phyloP scores from a whole-genome alignment of 805 yeast species.

The Ogataea parapolymorpha region DNA sequence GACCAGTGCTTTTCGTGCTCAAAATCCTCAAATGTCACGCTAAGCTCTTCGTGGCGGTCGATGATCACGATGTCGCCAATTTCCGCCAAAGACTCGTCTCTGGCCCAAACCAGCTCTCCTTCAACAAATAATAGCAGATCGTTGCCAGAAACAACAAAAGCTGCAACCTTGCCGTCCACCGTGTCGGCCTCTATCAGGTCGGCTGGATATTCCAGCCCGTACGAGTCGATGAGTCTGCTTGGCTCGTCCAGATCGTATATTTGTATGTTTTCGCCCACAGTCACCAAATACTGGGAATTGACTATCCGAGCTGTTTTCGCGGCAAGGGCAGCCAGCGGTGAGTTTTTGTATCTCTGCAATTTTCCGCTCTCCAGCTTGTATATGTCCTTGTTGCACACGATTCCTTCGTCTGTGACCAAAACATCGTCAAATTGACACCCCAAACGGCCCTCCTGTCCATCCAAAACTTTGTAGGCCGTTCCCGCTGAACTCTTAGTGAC shows the following conservation, averaged over 20 bases:
- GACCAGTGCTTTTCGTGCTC: slow-evolving; percentile 29
- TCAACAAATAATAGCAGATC: slow-evolving; percentile 19
- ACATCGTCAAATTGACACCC: slow-evolving; percentile 13
- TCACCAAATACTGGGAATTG: slow-evolving; percentile 18
- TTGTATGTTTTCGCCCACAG: not conserved
- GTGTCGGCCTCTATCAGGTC: slow-evolving; percentile 8
- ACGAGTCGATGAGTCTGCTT: not conserved
- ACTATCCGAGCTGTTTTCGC: slow-evolving; percentile 2
- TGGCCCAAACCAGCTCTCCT: slow-evolving; percentile 36
- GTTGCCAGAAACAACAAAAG: slow-evolving; percentile 15
- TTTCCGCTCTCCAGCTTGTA: slow-evolving; percentile 11
- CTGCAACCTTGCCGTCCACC: slow-evolving; percentile 7
- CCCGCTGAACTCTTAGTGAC: not conserved
- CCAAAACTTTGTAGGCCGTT: slow-evolving; percentile 1
- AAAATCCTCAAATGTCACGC: slow-evolving; percentile 28
- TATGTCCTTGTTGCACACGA: slow-evolving; percentile 15
- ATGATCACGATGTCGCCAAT: slow-evolving; percentile 35
- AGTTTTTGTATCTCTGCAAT: slow-evolving; percentile 6
- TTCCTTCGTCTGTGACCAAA: slow-evolving; percentile 3
- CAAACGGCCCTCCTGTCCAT: slow-evolving; percentile 5
- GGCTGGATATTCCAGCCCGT: slow-evolving; percentile 1
- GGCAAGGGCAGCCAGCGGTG: not conserved
- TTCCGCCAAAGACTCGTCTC: slow-evolving; percentile 42
- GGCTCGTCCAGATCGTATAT: slow-evolving; percentile 6
- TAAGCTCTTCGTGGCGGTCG: slow-evolving; percentile 22